phyloP scores from a whole-genome alignment of 1,139 yeast genomes.

The Barnettozyma hawaiiensis region DNA sequence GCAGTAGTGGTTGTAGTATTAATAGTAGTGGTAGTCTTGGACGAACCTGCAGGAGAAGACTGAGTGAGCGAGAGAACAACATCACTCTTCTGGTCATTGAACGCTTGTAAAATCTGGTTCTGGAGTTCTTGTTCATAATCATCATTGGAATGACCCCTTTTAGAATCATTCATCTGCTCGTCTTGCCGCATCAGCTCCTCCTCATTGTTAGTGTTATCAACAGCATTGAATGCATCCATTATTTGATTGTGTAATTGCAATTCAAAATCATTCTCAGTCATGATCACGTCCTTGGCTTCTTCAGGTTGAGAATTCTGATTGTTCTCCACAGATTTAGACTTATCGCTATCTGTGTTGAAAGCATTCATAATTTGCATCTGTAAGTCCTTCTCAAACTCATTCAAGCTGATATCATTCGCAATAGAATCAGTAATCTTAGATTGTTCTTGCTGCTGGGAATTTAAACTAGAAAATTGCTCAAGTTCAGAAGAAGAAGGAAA shows the following conservation, averaged over 20 bases:
- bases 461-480: neutral
- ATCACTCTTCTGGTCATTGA: slow-evolving; percentile 9
- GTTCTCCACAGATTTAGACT: neutral
- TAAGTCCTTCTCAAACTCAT: slow-evolving; percentile 15
- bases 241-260: slow-evolving; percentile 21
- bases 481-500: neutral
- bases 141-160: slow-evolving; percentile 3
- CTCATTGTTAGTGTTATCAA: slow-evolving; percentile 9
- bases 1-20: neutral
- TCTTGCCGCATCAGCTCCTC: slow-evolving; percentile 1
- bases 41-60: neutral
- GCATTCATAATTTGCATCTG: slow-evolving; percentile 19
- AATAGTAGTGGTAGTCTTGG: neutral
- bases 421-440: neutral
- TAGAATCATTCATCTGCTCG: neutral
- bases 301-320: neutral
- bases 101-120: slow-evolving; percentile 21
- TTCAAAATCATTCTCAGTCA: slow-evolving; percentile 15
- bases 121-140: slow-evolving; percentile 22
- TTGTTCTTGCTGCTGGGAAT: neutral
- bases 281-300: neutral
- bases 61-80: slow-evolving; percentile 3
- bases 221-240: slow-evolving; percentile 20
- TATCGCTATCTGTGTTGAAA: slow-evolving; percentile 3
- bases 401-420: neutral